Base-by-base conservation (phyloP, 768 basidiomycete genomes). In the Boletellus ananas region DNA sequence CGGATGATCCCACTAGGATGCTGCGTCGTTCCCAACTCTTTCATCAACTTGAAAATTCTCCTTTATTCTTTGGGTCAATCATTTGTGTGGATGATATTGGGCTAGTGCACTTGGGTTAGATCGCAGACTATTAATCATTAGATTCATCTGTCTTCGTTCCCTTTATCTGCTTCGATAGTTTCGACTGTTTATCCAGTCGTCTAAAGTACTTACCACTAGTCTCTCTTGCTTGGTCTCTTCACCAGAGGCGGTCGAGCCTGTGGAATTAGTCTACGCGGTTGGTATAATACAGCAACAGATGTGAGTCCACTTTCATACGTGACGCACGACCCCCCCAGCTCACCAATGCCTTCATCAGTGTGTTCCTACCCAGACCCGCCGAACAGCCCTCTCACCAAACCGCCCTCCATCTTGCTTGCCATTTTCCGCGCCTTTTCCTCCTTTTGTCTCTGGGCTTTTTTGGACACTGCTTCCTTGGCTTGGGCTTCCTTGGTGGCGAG, bases 361-460 rank as follows among this genome's bases (percentile, higher is more conserved):
- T 25, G 23, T 9, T 27, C 12, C 17, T 41, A 36, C 25, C 25
- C 33, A 34, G 57, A 42, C 21, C 20, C 20, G 9, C 56, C 62
- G 41, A 62, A 64, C 25, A 62, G 20, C 3, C 63, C 62, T 37
- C 10, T 54, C 18, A 53, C 52, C 33, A 65, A 41, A 3, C 49
- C 47, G 0, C 40, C 53, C 34, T 65, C 45, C 6, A 41, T 21
- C 7, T 45, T 44, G 4, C 31, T 41, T 16, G 37, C 23, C 31
- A 51, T 42, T 18, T 36, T 42, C 37, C 44, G 38, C 5, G 20
- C 34, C 47, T 34, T 52, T 8, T 51, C 47, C 11, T 53, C 57
- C 11, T 35, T 35, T 10, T 47, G 42, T 27, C 43, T 57, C 31
- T 50, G 43, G 20, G n/a, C 42, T 43, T 11, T 58, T 43, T 47